Conservation (phyloP, 768 basidiomycete genomes). For the Phanerochaete carnosa region DNA sequence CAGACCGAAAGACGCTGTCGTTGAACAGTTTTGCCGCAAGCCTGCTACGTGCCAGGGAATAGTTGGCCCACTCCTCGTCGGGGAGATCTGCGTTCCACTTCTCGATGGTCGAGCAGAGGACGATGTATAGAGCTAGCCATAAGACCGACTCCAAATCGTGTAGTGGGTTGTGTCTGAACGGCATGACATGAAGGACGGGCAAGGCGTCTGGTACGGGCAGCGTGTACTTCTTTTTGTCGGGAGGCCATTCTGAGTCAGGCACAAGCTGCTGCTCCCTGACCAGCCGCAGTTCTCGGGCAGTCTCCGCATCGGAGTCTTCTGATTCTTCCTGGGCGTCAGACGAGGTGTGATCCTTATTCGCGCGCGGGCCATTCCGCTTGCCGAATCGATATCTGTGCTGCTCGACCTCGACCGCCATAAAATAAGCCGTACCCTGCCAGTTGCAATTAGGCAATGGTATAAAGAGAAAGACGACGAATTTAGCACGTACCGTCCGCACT, state of each 20-base stretch:
- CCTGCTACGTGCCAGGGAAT: neutral
- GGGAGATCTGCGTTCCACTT: neutral
- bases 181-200: neutral
- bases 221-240: neutral
- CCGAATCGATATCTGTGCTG: neutral
- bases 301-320: neutral
- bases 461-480: neutral
- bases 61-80: neutral
- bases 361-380: too few relatives aligned
- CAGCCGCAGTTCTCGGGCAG: neutral
- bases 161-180: conserved; percentile 5
- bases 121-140: conserved; percentile 11
- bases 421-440: conserved; percentile 6
- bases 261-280: neutral
- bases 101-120: neutral
- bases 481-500: neutral
- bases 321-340: neutral
- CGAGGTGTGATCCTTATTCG: neutral
- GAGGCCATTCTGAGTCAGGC: neutral
- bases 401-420: conserved; percentile 7
- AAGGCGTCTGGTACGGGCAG: neutral
- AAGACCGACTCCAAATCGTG: conserved; percentile 16
- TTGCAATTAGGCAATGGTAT: neutral
- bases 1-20: neutral
- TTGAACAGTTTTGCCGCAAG: neutral